Percentiles rank a stretch among this genome's conserved stretches.
Conservation (phyloP, 1,139 yeast species). For the Blastobotrys raffinosifermentans region DNA sequence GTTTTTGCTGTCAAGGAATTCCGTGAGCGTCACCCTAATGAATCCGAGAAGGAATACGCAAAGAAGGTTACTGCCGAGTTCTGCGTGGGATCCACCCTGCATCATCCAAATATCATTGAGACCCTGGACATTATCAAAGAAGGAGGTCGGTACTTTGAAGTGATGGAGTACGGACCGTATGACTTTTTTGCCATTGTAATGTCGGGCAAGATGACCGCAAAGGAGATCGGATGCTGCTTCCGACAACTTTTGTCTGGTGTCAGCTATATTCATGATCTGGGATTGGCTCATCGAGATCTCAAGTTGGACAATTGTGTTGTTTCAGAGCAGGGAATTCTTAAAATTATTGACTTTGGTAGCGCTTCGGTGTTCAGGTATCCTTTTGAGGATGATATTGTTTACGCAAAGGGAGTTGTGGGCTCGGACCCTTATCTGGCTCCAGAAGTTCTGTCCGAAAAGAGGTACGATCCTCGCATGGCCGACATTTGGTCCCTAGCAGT, state of each 20-base stretch:
- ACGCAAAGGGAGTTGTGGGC: conserved; percentile 92
- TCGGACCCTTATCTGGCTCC: conserved; percentile 98
- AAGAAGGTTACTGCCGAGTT: conserved; percentile 96
- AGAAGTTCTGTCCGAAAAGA: conserved; percentile 67
- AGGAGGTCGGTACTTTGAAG: conserved; percentile 79
- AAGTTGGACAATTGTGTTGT: conserved; percentile 94
- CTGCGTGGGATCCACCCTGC: conserved; percentile 92
- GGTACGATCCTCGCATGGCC: conserved; percentile 88
- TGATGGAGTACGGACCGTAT: conserved; percentile 96
- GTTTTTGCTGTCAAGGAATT: conserved; percentile 97
- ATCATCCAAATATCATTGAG: conserved; percentile 90
- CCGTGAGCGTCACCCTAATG: conserved; percentile 77
- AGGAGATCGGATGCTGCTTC: conserved; percentile 83
- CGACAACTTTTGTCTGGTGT: conserved; percentile 85
- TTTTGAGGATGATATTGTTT: conserved; percentile 67
- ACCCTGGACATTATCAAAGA: conserved; percentile 90
- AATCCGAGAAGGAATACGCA: conserved; percentile 81
- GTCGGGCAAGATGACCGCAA: conserved; percentile 87
- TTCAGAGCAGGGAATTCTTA: conserved; percentile 76
- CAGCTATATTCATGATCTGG: conserved; percentile 73
- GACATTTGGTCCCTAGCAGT: conserved; percentile 96
- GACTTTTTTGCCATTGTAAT: conserved; percentile 96
- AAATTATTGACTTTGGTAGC: conserved; percentile 92
- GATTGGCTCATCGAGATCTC: conserved; percentile 92
- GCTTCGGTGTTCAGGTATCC: conserved; percentile 94